Evolutionary conservation across 495 filamentous ascomycete genomes (phyloP).

Genomic region (Mycothermus thermophilus): DNA sequence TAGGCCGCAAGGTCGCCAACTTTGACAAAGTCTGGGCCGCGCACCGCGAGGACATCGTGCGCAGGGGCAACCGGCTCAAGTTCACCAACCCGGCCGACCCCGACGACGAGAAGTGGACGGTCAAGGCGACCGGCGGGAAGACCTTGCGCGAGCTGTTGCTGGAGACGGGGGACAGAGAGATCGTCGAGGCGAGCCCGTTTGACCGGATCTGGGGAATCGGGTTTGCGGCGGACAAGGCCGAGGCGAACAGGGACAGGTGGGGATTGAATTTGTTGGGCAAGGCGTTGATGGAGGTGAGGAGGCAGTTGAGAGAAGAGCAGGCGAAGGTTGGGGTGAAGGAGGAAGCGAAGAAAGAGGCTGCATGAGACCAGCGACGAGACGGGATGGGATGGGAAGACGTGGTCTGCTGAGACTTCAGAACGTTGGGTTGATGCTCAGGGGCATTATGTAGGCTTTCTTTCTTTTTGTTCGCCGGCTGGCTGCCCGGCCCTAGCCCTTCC

Average conservation of each 20-base stretch:
- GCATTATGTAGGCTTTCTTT: background rate
- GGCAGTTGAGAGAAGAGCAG: conserved; percentile 33
- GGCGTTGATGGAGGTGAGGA: conserved; percentile 29
- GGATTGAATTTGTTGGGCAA: conserved; percentile 56
- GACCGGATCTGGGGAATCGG: conserved; percentile 59
- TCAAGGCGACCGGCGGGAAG: background rate
- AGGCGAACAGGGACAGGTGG: conserved; percentile 37
- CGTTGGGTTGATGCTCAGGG: background rate
- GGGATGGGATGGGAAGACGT: background rate
- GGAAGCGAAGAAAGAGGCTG: background rate
- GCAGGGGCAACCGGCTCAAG: conserved; percentile 45
- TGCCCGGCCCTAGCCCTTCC: too few species aligned
- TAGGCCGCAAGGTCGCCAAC: conserved; percentile 42
- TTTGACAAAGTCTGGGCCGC: conserved; percentile 43
- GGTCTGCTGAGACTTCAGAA: too few species aligned
- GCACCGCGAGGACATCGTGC: conserved; percentile 42
- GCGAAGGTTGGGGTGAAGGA: background rate
- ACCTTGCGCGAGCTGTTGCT: conserved; percentile 34
- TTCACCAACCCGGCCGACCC: conserved; percentile 30
- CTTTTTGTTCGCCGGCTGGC: background rate
- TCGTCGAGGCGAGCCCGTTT: conserved; percentile 50
- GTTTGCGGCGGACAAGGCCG: conserved; percentile 37
- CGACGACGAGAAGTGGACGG: conserved; percentile 3
- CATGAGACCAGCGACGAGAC: too few species aligned
- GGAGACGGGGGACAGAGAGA: conserved; percentile 41